Evolutionary conservation across 768 basidiomycete genomes (phyloP), one percentile per base, ranked within the genome.

Genomic region (Galerina sulciceps): DNA sequence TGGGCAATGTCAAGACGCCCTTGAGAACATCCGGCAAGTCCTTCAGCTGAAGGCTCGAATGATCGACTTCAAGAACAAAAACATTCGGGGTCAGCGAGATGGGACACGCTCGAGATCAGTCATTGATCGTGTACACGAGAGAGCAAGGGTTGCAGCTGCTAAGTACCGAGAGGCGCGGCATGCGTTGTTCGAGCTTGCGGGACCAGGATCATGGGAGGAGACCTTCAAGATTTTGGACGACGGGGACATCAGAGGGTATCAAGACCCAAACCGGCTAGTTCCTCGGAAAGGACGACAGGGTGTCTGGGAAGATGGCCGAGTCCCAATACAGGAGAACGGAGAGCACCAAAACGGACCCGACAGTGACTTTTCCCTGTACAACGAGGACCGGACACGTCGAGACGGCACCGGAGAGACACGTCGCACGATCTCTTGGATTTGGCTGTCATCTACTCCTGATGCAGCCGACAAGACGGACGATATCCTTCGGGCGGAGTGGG

Each of bases 181-280:
- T 1, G 62, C 65, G 3, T 56, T 61, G 38, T 37, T 63, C 0
- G 13, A 10, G 3, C 58, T 66, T 13, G 10, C 38, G 0, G 62
- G 62, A 2, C 31, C 40, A 22, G 60, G 62, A 0, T 43, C 38
- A 2, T 67, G 65, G 65, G 65, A 67, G 36, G 41, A 55, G 2
- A 50, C 35, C 1, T 40, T 60, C n/a, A 26, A 23, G 13, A 44
- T 53, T 9, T 52, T 67, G 2, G 18, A 34, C 1, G 60, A 67
- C 41, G 50, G 11, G 1, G 65, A 67, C n/a, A 53, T 63, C n/a
- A 44, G 65, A 1, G 58, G 55, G 3, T 65, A 57, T 38, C 58
- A 60, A 31, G 64, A 63, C 15, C 57, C 61, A 0, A 43, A 61
- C 8, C 26, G 18, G 2, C n/a, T 58, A 4, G 34, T 36, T 20